A percentile compares a stretch with the other conserved stretches of the same genome.
Evolutionary conservation across 345 rosid species (phyloP).

Genomic region (Erodium maritimum): DNA sequence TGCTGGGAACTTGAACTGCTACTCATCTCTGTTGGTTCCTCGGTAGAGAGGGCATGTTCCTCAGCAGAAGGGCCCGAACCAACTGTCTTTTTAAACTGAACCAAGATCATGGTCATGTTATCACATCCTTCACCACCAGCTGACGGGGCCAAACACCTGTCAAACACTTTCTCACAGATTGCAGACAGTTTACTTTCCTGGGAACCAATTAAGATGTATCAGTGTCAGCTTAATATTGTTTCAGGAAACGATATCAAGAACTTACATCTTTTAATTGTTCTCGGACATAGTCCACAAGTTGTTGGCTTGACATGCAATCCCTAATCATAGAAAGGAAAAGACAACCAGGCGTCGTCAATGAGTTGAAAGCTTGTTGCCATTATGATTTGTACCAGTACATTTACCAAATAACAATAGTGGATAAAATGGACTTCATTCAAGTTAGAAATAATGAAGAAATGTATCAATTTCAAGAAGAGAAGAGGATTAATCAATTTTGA

Average conservation of each 20-base stretch:
- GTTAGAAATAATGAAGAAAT: no score
- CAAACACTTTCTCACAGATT: constrained; percentile 58
- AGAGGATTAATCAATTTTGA: not conserved
- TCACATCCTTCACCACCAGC: constrained; percentile 78
- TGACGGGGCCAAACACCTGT: constrained; percentile 74
- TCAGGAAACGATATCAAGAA: not conserved
- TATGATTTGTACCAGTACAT: not conserved
- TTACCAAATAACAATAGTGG: not conserved
- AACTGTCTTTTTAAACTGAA: constrained; percentile 45
- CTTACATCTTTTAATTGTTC: constrained; percentile 47
- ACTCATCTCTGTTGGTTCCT: not conserved
- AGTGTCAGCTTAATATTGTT: not conserved
- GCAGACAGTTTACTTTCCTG: constrained; percentile 67
- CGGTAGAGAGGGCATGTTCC: constrained; percentile 1
- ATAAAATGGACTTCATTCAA: no score
- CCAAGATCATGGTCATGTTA: constrained; percentile 78
- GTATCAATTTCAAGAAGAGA: no score
- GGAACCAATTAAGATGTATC: not conserved
- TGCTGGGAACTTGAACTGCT: not conserved
- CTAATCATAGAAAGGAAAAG: constrained; percentile 15
- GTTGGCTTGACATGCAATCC: constrained; percentile 89
- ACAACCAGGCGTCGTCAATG: not conserved
- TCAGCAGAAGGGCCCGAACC: constrained; percentile 5
- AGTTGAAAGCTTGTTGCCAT: not conserved
- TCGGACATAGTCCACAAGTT: constrained; percentile 55